phyloP scores from a whole-genome alignment of 2,329 filamentous ascomycete genomes.

The Diaporthe citrichinensis region DNA sequence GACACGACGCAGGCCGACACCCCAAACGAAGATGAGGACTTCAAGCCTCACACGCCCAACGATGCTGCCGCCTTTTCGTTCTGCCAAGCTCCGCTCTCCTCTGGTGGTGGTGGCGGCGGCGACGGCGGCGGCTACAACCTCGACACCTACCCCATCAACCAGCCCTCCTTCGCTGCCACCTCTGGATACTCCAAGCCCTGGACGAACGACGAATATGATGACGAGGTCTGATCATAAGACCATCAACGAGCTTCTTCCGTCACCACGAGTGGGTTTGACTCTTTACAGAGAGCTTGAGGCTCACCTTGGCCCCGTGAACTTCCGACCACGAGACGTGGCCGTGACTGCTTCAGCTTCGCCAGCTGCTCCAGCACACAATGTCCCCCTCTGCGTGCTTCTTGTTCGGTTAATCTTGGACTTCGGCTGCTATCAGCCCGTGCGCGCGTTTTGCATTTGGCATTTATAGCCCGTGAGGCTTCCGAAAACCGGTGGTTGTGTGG shows the following conservation, averaged over 20 bases:
- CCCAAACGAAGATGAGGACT: slow-evolving; percentile 34
- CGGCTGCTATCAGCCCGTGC: background rate
- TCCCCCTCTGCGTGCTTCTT: background rate
- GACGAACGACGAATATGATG: background rate
- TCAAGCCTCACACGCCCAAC: slow-evolving; percentile 29
- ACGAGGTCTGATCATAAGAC: slow-evolving; percentile 5
- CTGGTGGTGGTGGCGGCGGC: background rate
- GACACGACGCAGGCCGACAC: slow-evolving; percentile 44
- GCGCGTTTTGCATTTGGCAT: background rate
- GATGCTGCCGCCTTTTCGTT: slow-evolving; percentile 22
- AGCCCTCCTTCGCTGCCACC: background rate
- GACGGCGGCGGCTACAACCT: background rate
- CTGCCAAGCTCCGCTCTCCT: slow-evolving; percentile 4
- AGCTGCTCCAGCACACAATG: background rate
- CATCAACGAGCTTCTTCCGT: no score
- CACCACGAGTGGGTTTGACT: background rate
- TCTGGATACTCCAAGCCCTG: background rate
- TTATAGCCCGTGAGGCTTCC: background rate
- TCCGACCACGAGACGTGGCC: background rate
- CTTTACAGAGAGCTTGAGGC: background rate
- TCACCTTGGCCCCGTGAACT: background rate
- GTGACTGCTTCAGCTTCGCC: background rate
- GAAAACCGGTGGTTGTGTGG: background rate
- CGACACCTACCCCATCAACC: background rate
- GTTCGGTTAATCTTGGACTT: background rate